Evolutionary conservation across 208 protist species (phyloP).

Genomic region (Acanthamoeba rhysodes): DNA sequence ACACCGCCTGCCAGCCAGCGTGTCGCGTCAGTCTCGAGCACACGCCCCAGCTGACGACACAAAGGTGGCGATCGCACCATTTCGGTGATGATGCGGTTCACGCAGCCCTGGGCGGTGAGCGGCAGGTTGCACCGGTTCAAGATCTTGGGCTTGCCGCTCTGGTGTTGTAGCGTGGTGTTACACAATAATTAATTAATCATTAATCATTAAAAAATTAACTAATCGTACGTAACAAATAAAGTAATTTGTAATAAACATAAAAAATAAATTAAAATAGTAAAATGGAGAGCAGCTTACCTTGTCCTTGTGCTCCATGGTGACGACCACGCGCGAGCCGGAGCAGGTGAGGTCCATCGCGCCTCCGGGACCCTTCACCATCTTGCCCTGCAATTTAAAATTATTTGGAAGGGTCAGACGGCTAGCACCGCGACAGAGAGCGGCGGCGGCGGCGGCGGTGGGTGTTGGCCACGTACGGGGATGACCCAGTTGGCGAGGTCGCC

Average conservation of each 20-base stretch:
- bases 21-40: no score
- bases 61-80: constrained; percentile 83
- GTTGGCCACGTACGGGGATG: constrained; percentile 92
- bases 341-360: constrained; percentile 97
- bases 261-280: no score
- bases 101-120: constrained; percentile 94
- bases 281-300: constrained; percentile 90
- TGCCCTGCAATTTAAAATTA: constrained; percentile 89
- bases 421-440: no score
- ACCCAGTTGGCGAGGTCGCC: constrained; percentile 99
- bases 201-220: no score
- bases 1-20: constrained; percentile 90
- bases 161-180: neutral
- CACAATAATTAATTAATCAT: no score
- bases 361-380: constrained; percentile 98
- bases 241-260: neutral
- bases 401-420: neutral
- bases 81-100: constrained; percentile 98
- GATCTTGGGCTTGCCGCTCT: constrained; percentile 95
- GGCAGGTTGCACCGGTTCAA: constrained; percentile 95
- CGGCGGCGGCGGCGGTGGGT: neutral
- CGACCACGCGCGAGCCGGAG: constrained; percentile 94
- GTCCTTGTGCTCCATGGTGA: constrained; percentile 98
- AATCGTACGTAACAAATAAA: no score
- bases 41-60: neutral